These are phyloP conservation scores for Neonectria neomacrospora DNA, from an alignment of 2,329 filamentous ascomycete genomes.

Conservation along the genomic window DNA sequence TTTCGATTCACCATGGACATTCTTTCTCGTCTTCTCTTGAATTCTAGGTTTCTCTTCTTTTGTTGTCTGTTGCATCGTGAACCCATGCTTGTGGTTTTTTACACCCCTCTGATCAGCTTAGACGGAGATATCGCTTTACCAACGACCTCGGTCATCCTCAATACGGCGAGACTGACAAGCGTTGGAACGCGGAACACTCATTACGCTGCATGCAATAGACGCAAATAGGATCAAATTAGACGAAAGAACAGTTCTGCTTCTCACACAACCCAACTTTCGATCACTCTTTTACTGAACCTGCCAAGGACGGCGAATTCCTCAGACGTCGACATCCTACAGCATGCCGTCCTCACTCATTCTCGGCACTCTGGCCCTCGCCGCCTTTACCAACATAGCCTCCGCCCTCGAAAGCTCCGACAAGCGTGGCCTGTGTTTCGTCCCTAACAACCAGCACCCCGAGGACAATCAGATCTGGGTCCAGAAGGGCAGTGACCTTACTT, in stretches of 20 bases:
- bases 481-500: slow-evolving; percentile 70
- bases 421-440: slow-evolving; percentile 78
- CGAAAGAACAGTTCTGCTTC: not conserved
- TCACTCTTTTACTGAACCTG: not conserved
- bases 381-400: slow-evolving; percentile 40
- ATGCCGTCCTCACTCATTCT: slow-evolving; percentile 30
- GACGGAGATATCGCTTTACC: not conserved
- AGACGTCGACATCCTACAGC: not conserved
- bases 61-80: not conserved
- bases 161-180: not conserved
- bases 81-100: not conserved
- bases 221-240: not conserved
- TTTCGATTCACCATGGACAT: not conserved
- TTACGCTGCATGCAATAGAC: not conserved
- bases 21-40: not conserved
- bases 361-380: slow-evolving; percentile 27
- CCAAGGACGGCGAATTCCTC: not conserved
- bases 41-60: not conserved
- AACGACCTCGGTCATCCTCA: not conserved
- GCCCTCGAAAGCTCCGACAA: slow-evolving; percentile 59
- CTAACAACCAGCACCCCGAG: slow-evolving; percentile 61
- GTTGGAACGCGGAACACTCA: not conserved
- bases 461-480: slow-evolving; percentile 76
- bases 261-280: not conserved
- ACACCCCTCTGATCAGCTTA: not conserved